These are phyloP conservation scores for Russula abietina DNA, from an alignment of 768 basidiomycete genomes.

Conservation along the genomic window DNA sequence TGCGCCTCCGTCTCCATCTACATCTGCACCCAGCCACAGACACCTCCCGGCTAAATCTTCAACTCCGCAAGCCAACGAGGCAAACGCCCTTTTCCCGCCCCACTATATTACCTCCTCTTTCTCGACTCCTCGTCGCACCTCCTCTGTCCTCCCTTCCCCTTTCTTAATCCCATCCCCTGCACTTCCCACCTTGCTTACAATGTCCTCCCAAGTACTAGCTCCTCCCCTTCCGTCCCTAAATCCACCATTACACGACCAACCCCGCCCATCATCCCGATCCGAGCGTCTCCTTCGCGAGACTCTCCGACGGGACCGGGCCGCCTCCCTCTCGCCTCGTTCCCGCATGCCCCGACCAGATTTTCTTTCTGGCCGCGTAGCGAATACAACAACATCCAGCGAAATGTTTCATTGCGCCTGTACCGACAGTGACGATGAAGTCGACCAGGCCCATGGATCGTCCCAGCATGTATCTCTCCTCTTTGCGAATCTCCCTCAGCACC, in stretches of 20 bases:
- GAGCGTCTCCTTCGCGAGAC: slow-evolving; percentile 53
- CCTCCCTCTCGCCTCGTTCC: slow-evolving; percentile 27
- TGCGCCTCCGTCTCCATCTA: slow-evolving; percentile 6
- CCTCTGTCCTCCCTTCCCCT: slow-evolving; percentile 9
- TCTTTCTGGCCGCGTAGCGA: slow-evolving; percentile 12
- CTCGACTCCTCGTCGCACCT: slow-evolving; percentile 13
- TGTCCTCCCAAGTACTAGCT: slow-evolving; percentile 33
- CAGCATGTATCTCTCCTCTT: slow-evolving; percentile 30
- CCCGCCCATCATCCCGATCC: slow-evolving; percentile 45
- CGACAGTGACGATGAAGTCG: slow-evolving; percentile 29
- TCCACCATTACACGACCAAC: slow-evolving; percentile 22
- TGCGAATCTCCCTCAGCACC: slow-evolving; percentile 15
- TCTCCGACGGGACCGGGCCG: slow-evolving; percentile 41
- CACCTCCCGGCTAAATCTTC: slow-evolving; percentile 14
- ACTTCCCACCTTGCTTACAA: slow-evolving; percentile 34
- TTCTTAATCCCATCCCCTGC: slow-evolving; percentile 24
- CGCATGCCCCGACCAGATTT: slow-evolving; percentile 21
- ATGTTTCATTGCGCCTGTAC: slow-evolving; percentile 25
- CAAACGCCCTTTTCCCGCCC: slow-evolving; percentile 17
- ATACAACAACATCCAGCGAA: slow-evolving; percentile 18
- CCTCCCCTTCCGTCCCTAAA: slow-evolving; percentile 25
- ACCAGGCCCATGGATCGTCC: slow-evolving; percentile 30
- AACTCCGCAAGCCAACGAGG: slow-evolving; percentile 23
- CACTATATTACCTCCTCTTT: slow-evolving; percentile 19
- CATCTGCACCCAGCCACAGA: slow-evolving; percentile 6